These are phyloP conservation scores for Torulaspora maleeae DNA, from an alignment of 805 yeast species.

Conservation along the genomic window DNA sequence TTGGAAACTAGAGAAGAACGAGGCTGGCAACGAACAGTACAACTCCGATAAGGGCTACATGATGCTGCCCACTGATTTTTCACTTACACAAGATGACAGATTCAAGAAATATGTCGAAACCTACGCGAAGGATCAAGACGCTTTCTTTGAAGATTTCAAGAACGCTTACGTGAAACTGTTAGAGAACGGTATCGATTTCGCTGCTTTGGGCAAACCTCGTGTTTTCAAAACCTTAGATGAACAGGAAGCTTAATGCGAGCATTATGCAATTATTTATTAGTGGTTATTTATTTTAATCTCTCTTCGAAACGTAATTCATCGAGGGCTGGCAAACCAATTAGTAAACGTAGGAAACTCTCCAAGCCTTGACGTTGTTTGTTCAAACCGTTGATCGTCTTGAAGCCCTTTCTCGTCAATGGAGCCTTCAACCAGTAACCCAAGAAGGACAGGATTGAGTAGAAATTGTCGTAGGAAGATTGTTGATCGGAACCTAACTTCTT, in stretches of 20 bases:
- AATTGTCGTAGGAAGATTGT: constrained; percentile 52
- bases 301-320: constrained; percentile 95
- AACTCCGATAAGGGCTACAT: constrained; percentile 62
- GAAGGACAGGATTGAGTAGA: constrained; percentile 83
- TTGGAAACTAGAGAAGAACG: constrained; percentile 54
- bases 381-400: constrained; percentile 84
- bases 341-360: constrained; percentile 83
- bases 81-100: constrained; percentile 55
- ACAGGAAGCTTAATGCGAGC: constrained; percentile 39
- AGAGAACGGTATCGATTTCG: constrained; percentile 72
- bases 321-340: constrained; percentile 84
- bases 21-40: constrained; percentile 55
- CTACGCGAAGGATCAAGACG: constrained; percentile 62
- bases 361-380: constrained; percentile 92
- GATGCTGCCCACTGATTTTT: constrained; percentile 85
- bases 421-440: constrained; percentile 96
- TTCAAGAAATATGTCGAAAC: constrained; percentile 58
- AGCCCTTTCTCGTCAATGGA: constrained; percentile 88
- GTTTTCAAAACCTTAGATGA: constrained; percentile 66
- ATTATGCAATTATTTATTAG: background rate
- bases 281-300: constrained; percentile 40
- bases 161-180: constrained; percentile 63
- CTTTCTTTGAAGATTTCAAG: constrained; percentile 61
- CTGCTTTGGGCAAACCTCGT: constrained; percentile 41
- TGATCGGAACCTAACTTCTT: constrained; percentile 47